A percentile compares a stretch with the other conserved stretches of the same genome.
phyloP scores from a whole-genome alignment of 1,284 basidiomycete genomes.

The Hypsizygus ulmarius region DNA sequence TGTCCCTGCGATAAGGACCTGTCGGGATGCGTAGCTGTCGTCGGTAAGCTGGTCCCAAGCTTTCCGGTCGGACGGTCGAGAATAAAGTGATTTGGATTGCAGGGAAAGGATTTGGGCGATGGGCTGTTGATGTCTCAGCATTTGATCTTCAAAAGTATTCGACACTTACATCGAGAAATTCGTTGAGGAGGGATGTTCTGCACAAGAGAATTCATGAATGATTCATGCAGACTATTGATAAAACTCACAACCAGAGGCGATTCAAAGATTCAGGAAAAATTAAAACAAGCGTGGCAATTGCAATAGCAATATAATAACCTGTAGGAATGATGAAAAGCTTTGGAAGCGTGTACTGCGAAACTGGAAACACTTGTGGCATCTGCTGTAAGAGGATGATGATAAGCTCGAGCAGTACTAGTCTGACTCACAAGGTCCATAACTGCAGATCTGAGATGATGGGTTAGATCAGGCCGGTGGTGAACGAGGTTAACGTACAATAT shows the following conservation, averaged over 20 bases:
- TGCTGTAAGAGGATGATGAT: neutral
- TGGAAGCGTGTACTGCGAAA: constrained; percentile 59
- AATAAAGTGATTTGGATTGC: constrained; percentile 31
- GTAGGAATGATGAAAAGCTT: constrained; percentile 60
- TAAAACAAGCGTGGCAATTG: constrained; percentile 51
- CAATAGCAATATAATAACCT: constrained; percentile 59
- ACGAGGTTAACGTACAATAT: constrained; percentile 39
- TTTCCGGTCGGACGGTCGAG: constrained; percentile 32
- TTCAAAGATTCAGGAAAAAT: constrained; percentile 76
- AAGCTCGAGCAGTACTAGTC: neutral
- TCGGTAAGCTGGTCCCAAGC: constrained; percentile 28
- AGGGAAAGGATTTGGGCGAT: constrained; percentile 29
- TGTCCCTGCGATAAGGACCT: constrained; percentile 27
- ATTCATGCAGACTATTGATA: neutral
- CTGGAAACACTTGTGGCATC: constrained; percentile 54
- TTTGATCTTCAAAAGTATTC: neutral
- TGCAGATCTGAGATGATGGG: constrained; percentile 38
- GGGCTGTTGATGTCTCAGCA: constrained; percentile 23
- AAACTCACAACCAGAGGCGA: constrained; percentile 44
- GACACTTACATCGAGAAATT: constrained; percentile 37
- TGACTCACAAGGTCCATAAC: constrained; percentile 40
- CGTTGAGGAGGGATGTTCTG: constrained; percentile 37
- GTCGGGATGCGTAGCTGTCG: constrained; percentile 26
- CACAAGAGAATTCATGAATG: constrained; percentile 27
- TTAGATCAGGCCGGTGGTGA: neutral